Evolutionary conservation across 345 rosid genomes (phyloP), one percentile per base, ranked within the genome.

Genomic region (Bruguiera gymnorhiza): DNA sequence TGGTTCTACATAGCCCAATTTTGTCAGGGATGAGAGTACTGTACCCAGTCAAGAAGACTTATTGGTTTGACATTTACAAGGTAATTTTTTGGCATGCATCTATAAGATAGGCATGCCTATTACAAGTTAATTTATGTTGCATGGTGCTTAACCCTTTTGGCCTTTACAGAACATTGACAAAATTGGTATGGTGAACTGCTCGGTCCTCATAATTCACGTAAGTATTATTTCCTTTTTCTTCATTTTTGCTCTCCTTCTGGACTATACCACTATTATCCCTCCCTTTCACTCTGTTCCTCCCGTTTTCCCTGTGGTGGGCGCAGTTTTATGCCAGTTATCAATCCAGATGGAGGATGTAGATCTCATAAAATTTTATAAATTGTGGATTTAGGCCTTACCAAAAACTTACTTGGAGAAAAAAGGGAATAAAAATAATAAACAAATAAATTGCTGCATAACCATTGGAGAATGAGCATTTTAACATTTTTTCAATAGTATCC

Each of bases 21-120:
- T 83, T 93, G 69, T 93, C 97, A 62, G 97, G 98, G 34, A 82
- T 91, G 86, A 87, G 99, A 79, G 99, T 91, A 52, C 77, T 92
- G 79, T 95, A 91, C 73, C 92, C 96, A 4, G 97, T 95, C 70
- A 95, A 89, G 81, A 81, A 86, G 64, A 95, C 99, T 1, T 95
- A 84, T 75, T 95, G 99, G 99, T 95, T 95, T 75, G 98, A 91
- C 66, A 93, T 93, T 73, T 93, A 83, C 86, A 91, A 93, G 96
- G 98, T 91, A 75, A 79, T 65, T 39, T 68, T 27, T 34, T 2
- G 3, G 16, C 46, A 3, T 61, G 10, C 29, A 43, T 37, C 29
- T 70, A 7, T 63, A 70, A 20, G 46, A 59, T 68, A 52, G 65
- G 24, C 53, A 8, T 69, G 68, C 16, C 76, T 62, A n/a, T 1